A percentile compares a stretch with the other conserved stretches of the same genome.
Conservation (phyloP, 441 rosid genomes). For the Populus trichocarpa region DNA sequence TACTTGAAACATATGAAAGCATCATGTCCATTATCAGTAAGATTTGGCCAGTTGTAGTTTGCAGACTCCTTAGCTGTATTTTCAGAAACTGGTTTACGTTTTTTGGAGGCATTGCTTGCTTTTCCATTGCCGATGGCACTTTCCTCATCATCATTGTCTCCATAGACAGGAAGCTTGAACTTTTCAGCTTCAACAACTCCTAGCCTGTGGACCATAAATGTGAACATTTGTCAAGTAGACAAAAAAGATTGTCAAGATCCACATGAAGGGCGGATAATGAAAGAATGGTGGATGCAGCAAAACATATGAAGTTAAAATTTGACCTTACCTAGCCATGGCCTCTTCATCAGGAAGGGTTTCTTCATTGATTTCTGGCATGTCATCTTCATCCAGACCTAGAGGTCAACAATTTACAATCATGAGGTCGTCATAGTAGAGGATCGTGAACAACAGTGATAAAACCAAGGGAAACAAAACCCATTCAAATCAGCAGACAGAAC, state of each 20-base stretch:
- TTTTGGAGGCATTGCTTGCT: constrained; percentile 48
- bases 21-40: constrained; percentile 58
- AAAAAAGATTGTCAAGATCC: not conserved
- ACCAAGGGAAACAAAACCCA: no score
- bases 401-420: constrained; percentile 23
- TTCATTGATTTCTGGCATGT: constrained; percentile 62
- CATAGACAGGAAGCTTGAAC: constrained; percentile 71
- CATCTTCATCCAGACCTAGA: constrained; percentile 82
- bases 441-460: no score
- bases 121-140: constrained; percentile 39
- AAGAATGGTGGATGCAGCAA: not conserved
- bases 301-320: not conserved
- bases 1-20: no score
- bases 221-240: not conserved
- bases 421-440: no score
- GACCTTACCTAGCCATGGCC: constrained; percentile 70
- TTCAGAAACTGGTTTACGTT: constrained; percentile 52
- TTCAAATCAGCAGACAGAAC: no score
- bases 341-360: constrained; percentile 91
- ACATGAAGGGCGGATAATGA: not conserved
- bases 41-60: constrained; percentile 61
- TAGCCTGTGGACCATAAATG: constrained; percentile 40
- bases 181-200: constrained; percentile 43
- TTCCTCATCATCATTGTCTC: constrained; percentile 63
- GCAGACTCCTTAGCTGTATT: constrained; percentile 41